phyloP scores from a whole-genome alignment of 2,329 filamentous ascomycete genomes.

The Polychaeton citri region DNA sequence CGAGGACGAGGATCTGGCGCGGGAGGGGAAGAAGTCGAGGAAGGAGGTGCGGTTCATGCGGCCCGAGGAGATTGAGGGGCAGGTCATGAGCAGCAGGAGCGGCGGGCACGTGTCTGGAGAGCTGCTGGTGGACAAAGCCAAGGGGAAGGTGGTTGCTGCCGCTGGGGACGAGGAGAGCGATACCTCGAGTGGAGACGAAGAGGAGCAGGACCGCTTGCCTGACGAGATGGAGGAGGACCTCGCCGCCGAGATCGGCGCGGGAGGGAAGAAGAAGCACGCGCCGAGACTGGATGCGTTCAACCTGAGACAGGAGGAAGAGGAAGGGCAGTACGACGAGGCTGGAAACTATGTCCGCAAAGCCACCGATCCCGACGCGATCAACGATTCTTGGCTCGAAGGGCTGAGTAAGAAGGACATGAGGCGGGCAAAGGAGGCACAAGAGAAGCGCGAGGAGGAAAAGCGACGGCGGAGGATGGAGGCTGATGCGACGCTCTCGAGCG shows the following conservation, averaged over 20 bases:
- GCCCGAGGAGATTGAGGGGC: constrained; percentile 59
- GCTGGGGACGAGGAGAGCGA: constrained; percentile 13
- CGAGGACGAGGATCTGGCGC: constrained; percentile 39
- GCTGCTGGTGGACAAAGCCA: constrained; percentile 46
- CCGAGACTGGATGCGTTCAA: constrained; percentile 96
- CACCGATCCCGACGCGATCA: constrained; percentile 71
- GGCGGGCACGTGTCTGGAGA: constrained; percentile 53
- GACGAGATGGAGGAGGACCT: constrained; percentile 50
- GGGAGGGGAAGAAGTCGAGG: constrained; percentile 47
- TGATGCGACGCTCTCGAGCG: constrained; percentile 59
- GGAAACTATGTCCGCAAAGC: constrained; percentile 90
- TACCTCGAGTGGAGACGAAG: constrained; percentile 39
- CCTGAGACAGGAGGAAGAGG: constrained; percentile 77
- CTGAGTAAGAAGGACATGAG: constrained; percentile 89
- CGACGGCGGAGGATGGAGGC: constrained; percentile 58
- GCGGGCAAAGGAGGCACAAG: constrained; percentile 72
- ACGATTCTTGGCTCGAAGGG: constrained; percentile 87
- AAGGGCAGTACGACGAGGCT: constrained; percentile 78
- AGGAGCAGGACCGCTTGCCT: constrained; percentile 49
- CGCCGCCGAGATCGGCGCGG: constrained; percentile 81
- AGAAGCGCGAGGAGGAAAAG: constrained; percentile 67
- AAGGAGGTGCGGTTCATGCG: constrained; percentile 49
- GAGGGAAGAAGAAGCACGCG: constrained; percentile 82
- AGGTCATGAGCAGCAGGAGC: constrained; percentile 59
- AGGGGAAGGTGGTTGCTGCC: constrained; percentile 15